These are phyloP conservation scores for Blastomyces percursus DNA, from an alignment of 2,329 filamentous ascomycete genomes.

Conservation along the genomic window DNA sequence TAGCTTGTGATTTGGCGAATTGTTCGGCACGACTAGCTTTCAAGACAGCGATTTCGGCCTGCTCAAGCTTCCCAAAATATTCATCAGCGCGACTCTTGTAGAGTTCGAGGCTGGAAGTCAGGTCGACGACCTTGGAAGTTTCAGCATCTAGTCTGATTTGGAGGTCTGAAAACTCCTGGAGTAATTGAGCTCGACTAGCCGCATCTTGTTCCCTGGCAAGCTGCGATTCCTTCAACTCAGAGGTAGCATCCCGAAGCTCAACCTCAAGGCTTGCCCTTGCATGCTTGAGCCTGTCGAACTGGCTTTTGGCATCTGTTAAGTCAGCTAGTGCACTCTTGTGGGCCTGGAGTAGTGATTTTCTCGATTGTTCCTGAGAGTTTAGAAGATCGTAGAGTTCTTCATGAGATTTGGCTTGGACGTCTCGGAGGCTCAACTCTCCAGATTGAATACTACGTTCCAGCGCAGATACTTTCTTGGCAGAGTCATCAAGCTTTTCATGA, in stretches of 20 bases:
- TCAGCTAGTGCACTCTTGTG: slow-evolving; percentile 81
- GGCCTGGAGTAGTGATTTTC: slow-evolving; percentile 66
- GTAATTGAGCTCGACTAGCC: slow-evolving; percentile 72
- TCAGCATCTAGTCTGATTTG: slow-evolving; percentile 90
- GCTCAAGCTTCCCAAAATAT: slow-evolving; percentile 94
- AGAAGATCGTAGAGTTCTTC: slow-evolving; percentile 89
- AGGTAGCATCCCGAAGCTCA: slow-evolving; percentile 71
- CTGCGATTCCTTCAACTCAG: slow-evolving; percentile 71
- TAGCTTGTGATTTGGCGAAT: slow-evolving; percentile 80
- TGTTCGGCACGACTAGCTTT: slow-evolving; percentile 87
- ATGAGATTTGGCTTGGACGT: slow-evolving; percentile 85
- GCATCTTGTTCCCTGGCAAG: slow-evolving; percentile 74
- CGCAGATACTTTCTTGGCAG: slow-evolving; percentile 78
- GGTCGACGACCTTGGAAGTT: slow-evolving; percentile 70
- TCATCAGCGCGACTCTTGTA: slow-evolving; percentile 92
- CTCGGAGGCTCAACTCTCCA: slow-evolving; percentile 77
- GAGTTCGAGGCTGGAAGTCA: slow-evolving; percentile 69
- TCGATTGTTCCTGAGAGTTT: slow-evolving; percentile 83
- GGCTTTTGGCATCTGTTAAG: slow-evolving; percentile 71
- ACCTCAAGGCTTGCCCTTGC: slow-evolving; percentile 70
- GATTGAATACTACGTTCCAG: slow-evolving; percentile 78
- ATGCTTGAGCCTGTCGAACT: slow-evolving; percentile 79
- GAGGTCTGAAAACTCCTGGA: slow-evolving; percentile 85
- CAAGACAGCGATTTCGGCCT: slow-evolving; percentile 88
- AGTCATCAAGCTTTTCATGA: slow-evolving; percentile 91